Conservation (phyloP, 2,329 filamentous ascomycete species). For the Colletotrichum higginsianum region DNA sequence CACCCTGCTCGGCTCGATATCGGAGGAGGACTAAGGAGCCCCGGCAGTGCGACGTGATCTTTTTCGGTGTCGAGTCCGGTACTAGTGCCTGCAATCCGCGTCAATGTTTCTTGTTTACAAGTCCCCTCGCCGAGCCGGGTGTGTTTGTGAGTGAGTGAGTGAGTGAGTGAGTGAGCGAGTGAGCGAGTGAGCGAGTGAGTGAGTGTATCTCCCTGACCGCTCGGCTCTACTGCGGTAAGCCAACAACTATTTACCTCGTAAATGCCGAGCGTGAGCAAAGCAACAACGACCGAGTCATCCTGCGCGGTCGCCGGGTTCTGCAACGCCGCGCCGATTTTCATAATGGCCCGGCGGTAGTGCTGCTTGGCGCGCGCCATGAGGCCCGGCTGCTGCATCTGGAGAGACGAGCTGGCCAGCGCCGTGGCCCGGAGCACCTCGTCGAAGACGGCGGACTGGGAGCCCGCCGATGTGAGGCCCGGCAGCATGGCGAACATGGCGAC, state of each 20-base stretch:
- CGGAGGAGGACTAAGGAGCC: conserved; percentile 30
- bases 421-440: conserved; percentile 35
- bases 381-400: conserved; percentile 20
- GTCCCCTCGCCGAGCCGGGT: neutral
- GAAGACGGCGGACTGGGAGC: conserved; percentile 43
- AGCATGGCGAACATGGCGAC: conserved; percentile 15
- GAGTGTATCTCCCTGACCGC: too few relatives aligned
- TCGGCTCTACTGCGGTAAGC: too few relatives aligned
- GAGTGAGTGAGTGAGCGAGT: too few relatives aligned
- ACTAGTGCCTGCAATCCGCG: neutral
- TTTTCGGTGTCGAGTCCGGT: conserved; percentile 8
- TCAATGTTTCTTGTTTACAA: neutral
- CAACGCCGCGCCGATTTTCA: conserved; percentile 16
- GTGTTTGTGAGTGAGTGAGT: too few relatives aligned
- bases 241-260: conserved; percentile 25
- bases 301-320: neutral
- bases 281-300: conserved; percentile 27
- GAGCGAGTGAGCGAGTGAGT: too few relatives aligned
- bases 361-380: conserved; percentile 29
- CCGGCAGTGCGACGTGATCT: conserved; percentile 18
- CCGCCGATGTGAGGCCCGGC: conserved; percentile 9
- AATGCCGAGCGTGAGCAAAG: conserved; percentile 25
- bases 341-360: conserved; percentile 26
- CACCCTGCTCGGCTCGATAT: conserved; percentile 31
- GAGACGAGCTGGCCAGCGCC: conserved; percentile 31